Percentiles rank a stretch among this genome's conserved stretches.
Conservation (phyloP, 108 stramenopile species). For the Nannochloropsis salina region DNA sequence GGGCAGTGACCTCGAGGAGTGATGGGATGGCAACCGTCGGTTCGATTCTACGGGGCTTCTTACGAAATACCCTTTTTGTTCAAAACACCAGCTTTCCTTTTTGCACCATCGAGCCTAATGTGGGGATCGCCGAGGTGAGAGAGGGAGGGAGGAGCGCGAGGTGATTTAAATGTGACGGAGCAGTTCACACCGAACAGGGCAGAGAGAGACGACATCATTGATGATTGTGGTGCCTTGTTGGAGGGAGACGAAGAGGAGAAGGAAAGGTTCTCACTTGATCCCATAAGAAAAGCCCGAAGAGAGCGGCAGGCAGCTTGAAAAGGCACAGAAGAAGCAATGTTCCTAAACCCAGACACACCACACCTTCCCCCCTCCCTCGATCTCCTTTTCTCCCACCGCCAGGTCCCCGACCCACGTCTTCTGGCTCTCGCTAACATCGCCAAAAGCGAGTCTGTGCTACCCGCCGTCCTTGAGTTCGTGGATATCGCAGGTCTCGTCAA, state of each 20-base stretch:
- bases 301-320: not conserved
- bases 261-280: not conserved
- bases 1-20: too few species aligned
- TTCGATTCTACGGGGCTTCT: too few species aligned
- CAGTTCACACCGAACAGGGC: too few species aligned
- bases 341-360: not conserved
- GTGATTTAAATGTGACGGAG: too few species aligned
- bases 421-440: conserved; percentile 67
- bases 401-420: conserved; percentile 42
- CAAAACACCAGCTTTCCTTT: conserved; percentile 65
- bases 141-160: too few species aligned
- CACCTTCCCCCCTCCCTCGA: not conserved
- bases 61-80: not conserved
- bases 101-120: conserved; percentile 93
- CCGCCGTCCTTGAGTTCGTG: conserved; percentile 89
- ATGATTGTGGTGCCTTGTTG: too few species aligned
- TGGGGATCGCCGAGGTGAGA: conserved; percentile 80
- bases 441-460: conserved; percentile 64
- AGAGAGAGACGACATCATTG: too few species aligned
- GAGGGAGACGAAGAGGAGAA: not conserved
- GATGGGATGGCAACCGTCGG: too few species aligned
- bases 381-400: not conserved
- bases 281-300: not conserved
- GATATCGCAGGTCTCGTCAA: conserved; percentile 99
- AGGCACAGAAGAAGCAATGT: not conserved